Evolutionary conservation across 208 protist genomes (phyloP), one percentile per base, ranked within the genome.

Genomic region (Leishmania turanica): DNA sequence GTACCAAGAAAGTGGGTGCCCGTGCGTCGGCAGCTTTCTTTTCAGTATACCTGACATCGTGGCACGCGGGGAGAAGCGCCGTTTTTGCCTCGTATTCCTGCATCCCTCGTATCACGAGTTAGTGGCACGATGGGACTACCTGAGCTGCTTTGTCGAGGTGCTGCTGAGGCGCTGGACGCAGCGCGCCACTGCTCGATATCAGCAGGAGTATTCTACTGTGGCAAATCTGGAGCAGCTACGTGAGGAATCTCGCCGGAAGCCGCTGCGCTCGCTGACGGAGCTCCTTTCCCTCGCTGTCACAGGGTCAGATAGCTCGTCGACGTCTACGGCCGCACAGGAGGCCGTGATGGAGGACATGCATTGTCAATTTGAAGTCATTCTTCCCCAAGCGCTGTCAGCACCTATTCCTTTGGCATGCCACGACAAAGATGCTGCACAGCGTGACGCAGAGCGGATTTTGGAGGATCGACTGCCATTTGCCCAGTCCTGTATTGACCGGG

Each of bases 11-110:
- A 76, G 75, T 15, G 89, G 88, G 13, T 88, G 82, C n/a, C 91
- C 92, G 27, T 85, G 84, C 64, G 86, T 91, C 11, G 92, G 90
- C 45, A 91, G 92, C 75, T 81, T 95, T 76, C 77, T 86, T 27
- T 97, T 97, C 82, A 92, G 85, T 69, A 82, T 97, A 37, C 79
- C 82, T n/a, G 94, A 97, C 84, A 96, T 97, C 75, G 77, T 95
- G 2, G 92, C 94, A 13, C 88, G 94, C 40, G 94, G 94, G n/a
- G 89, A 97, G 75, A 88, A 91, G 81, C 76, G 94, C 5, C 87
- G 89, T 19, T 96, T 96, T 81, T 96, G 92, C 70, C 72, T 97
- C 13, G 76, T 96, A 45, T 89, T 96, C 37, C 77, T 90, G 45
- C 92, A 96, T 78, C 89, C 88, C 24, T 87, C 84, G 58, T 86